Base-by-base conservation (phyloP, 768 basidiomycete species). In the Amylocystis lapponica region DNA sequence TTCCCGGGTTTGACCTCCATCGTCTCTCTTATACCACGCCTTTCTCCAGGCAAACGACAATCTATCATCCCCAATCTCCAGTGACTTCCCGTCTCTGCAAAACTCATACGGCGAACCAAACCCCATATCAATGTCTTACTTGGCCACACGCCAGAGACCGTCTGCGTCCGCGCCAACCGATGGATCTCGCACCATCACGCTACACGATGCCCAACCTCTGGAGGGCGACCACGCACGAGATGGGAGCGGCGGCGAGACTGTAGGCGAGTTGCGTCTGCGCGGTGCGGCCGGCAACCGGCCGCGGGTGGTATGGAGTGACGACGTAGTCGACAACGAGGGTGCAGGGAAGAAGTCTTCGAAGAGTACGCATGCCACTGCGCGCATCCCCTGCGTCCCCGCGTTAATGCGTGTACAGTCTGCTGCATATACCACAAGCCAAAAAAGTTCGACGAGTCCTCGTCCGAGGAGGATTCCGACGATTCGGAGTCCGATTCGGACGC, bases 371-470 rank as follows among this genome's bases (percentile, higher is more conserved):
- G 4, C 25, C 29, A 22, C 32, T 33, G 39, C 36, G 31, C 36
- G 6, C 23, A 30, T 34, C 22, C n/a, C 17, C 20, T 19, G 8
- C 26, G 17, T 23, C 12, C 17, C 17, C 16, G 9, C 27, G 14
- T 14, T 5, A n/a, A 8, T 7, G 26, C 39, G 40, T 22, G 16
- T 20, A n/a, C 50, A 97, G 93, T 96, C 38, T 97, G 93, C 61
- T 97, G 93, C 62, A 95, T 97, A 56, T 95, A 93, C 57, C 89
- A 92, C 59, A 86, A 84, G 58, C 83, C 85, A 1, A 74, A 76
- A 43, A 66, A 57, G 38, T 92, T 89, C 48, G 89, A 90, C 64
- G 89, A 92, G 57, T 91, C 89, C 1, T 87, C 66, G 9, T 64
- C 82, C 0, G 75, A 76, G 31, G 72, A 75, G 33, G 72, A 72